A percentile compares a stretch with the other conserved stretches of the same genome.
Conservation (phyloP, 108 stramenopile species). For the Thalassiosira profunda region DNA sequence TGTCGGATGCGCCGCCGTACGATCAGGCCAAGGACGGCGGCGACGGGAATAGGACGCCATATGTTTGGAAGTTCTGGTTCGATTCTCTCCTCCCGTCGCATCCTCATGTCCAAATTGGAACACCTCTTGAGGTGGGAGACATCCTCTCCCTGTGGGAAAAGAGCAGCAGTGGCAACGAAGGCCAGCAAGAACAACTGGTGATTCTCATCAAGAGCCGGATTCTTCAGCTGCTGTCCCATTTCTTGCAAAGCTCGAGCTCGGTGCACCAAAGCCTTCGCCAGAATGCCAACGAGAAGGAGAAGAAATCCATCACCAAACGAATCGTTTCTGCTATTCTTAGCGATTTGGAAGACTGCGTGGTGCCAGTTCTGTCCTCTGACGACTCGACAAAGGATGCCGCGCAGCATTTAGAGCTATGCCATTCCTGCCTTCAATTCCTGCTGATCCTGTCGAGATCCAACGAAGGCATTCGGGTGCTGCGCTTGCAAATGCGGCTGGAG, state of each 20-base stretch:
- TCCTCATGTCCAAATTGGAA: too few relatives aligned
- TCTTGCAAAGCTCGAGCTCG: conserved; percentile 32
- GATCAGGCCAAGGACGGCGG: conserved; percentile 1
- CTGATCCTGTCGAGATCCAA: conserved; percentile 26
- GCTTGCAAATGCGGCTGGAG: conserved; percentile 33
- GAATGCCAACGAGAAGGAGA: neutral
- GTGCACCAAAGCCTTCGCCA: conserved; percentile 20
- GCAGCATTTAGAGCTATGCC: conserved; percentile 15
- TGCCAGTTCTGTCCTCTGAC: conserved; percentile 22
- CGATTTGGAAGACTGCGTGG: conserved; percentile 22
- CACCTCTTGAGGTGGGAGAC: conserved; percentile 18
- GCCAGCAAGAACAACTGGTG: neutral
- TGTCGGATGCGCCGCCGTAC: conserved; percentile 47
- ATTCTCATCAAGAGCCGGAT: conserved; percentile 29
- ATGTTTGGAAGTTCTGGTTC: conserved; percentile 53
- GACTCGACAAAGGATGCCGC: neutral
- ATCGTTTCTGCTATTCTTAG: conserved; percentile 29
- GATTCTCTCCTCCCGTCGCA: conserved; percentile 29
- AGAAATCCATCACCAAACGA: conserved; percentile 29
- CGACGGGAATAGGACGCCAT: conserved; percentile 17
- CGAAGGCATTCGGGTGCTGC: conserved; percentile 32
- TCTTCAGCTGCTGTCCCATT: conserved; percentile 27
- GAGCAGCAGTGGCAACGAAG: neutral
- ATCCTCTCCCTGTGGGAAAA: conserved; percentile 40
- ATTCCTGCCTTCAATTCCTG: conserved; percentile 22